A percentile compares a stretch with the other conserved stretches of the same genome.
Evolutionary conservation across 495 filamentous ascomycete species (phyloP).

Genomic region (Aspergillus carlsbadensis): DNA sequence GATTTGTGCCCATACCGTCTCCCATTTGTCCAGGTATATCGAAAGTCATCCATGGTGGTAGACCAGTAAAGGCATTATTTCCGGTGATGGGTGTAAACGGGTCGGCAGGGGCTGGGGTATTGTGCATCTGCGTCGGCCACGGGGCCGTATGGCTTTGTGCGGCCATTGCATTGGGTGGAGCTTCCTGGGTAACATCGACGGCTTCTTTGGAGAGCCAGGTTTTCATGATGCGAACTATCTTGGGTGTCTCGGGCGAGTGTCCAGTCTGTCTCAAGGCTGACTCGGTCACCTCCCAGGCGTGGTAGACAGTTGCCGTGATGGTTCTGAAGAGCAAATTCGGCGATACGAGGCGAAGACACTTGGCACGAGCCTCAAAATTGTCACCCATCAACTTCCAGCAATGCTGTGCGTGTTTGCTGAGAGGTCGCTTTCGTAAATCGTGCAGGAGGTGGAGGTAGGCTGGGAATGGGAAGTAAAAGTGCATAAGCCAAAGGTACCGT

Average conservation of each 20-base stretch:
- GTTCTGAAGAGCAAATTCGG: conserved; percentile 38
- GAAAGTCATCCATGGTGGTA: not conserved
- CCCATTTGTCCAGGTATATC: not conserved
- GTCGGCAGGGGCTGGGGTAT: not conserved
- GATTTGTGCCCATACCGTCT: not conserved
- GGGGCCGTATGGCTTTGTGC: not conserved
- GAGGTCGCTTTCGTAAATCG: conserved; percentile 41
- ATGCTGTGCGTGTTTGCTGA: conserved; percentile 24
- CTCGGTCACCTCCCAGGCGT: conserved; percentile 44
- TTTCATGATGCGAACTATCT: conserved; percentile 32
- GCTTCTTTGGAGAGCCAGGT: not conserved
- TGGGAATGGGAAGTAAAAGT: conserved; percentile 52
- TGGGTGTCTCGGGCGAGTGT: conserved; percentile 28
- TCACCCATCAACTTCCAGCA: conserved; percentile 52
- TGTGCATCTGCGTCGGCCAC: not conserved
- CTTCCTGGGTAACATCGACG: not conserved
- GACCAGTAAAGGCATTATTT: not conserved
- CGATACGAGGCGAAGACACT: conserved; percentile 19
- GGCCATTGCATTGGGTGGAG: not conserved
- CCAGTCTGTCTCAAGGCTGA: conserved; percentile 16
- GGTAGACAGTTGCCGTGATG: conserved; percentile 44
- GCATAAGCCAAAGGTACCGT: conserved; percentile 45
- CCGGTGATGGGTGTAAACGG: not conserved
- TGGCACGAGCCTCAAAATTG: conserved; percentile 42
- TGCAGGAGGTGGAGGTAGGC: conserved; percentile 52